Evolutionary conservation across 2,329 filamentous ascomycete species (phyloP), one percentile per base, ranked within the genome.

Genomic region (Magnaporthales sp.): DNA sequence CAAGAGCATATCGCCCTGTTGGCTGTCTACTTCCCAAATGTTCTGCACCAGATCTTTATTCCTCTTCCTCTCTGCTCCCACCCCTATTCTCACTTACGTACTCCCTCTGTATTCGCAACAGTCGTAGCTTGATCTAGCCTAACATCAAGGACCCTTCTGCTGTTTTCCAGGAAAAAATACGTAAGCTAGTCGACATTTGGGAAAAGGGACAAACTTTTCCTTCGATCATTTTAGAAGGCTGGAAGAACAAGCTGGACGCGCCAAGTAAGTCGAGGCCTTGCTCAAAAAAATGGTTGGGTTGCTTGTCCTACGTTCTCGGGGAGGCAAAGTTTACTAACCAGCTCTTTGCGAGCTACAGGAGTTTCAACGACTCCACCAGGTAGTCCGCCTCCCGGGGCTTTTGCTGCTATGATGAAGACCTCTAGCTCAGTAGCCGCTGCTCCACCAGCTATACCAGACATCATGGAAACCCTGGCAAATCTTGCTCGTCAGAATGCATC

Each of bases 151-250:
- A 63, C 62, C 61, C 15, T 62, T 63, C 22, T 26, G 29, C 31
- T 24, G 10, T 30, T 32, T 63, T 51, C 19, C 22, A 95, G 91
- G 92, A 96, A 77, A 98, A 97, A 82, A 94, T 98, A 78, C 89
- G 85, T 76, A 98, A 98, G 78, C 86, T 99, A 72, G 83, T 98
- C 80, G 93, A 97, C 76, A 99, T 99, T 72, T 99, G 95, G 95
- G 93, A 97, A 77, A 95, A 95, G 75, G 92, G 92, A 70, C 89
- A 91, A 75, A 98, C 93, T 26, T 98, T 99, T 77, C 93, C 95
- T 29, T 77, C 84, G 58, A 78, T 88, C 66, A 89, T 97, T 87
- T 86, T 99, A 72, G 83, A 84, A 69, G 87, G 86, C 51, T 96
- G 96, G 84, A 94, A 92, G 79, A 85, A 91, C 75, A 93, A 91